Conservation (phyloP, 176 grass and related monocot genomes). For the Puya raimondii region DNA sequence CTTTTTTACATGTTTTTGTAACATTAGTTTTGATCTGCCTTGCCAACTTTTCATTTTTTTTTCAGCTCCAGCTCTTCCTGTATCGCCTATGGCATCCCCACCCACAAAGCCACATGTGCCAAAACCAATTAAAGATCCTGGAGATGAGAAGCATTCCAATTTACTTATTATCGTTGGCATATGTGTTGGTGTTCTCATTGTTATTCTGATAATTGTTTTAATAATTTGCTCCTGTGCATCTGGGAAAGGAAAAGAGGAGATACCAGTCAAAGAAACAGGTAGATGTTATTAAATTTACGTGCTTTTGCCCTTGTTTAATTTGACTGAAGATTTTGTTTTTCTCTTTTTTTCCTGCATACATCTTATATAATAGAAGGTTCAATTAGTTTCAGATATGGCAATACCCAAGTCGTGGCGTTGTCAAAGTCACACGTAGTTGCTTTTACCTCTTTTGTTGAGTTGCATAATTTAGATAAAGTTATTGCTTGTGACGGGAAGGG, state of each 20-base stretch:
- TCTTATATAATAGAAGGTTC: neutral
- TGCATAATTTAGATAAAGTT: neutral
- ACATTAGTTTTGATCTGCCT: neutral
- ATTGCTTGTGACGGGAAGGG: too few relatives aligned
- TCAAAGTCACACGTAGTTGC: neutral
- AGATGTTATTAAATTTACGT: conserved; percentile 16
- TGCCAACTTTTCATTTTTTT: conserved; percentile 12
- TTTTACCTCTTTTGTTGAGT: too few relatives aligned
- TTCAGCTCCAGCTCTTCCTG: conserved; percentile 58
- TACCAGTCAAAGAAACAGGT: conserved; percentile 60
- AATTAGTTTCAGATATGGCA: neutral
- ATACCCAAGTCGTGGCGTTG: neutral
- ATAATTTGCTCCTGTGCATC: conserved; percentile 63
- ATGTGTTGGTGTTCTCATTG: conserved; percentile 58
- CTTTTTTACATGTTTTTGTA: neutral
- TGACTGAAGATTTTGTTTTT: neutral
- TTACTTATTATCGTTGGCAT: conserved; percentile 58
- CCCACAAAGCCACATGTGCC: conserved; percentile 29
- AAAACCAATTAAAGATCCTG: conserved; percentile 15
- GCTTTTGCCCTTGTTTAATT: conserved; percentile 16
- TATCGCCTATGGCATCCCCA: conserved; percentile 56
- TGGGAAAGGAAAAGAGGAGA: conserved; percentile 49
- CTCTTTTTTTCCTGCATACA: neutral
- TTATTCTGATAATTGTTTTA: conserved; percentile 47
- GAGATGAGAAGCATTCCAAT: conserved; percentile 33